Conservation (phyloP, 441 rosid genomes). For the Erysimum cheiri region DNA sequence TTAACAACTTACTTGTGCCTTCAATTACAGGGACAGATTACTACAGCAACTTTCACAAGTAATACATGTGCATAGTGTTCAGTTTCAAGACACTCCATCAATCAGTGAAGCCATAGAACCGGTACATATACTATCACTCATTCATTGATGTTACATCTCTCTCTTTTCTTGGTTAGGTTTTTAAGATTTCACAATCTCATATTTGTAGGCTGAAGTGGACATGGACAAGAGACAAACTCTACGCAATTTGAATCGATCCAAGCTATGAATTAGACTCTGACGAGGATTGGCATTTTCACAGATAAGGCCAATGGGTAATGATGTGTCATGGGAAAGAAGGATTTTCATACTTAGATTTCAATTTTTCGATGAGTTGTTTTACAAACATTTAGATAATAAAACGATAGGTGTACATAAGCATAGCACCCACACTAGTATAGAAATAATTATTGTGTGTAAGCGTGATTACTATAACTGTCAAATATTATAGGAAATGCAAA, state of each 20-base stretch:
- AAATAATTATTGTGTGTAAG: conserved; percentile 13
- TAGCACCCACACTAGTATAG: conserved; percentile 20
- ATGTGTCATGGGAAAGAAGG: not conserved
- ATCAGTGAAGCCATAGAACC: conserved; percentile 16
- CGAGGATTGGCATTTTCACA: not conserved
- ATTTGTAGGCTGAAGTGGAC: conserved; percentile 8
- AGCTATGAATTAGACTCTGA: conserved; percentile 19
- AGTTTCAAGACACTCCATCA: conserved; percentile 30
- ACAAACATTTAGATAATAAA: not conserved
- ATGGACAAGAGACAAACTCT: too few species aligned
- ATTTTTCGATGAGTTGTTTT: conserved; percentile 1
- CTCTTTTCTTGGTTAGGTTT: not conserved
- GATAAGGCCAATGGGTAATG: conserved; percentile 3
- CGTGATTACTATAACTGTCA: conserved; percentile 25
- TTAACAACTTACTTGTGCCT: not conserved
- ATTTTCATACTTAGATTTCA: conserved; percentile 15
- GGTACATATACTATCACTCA: not conserved
- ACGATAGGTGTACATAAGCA: conserved; percentile 6
- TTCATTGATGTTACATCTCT: not conserved
- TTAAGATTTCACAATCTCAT: conserved; percentile 2
- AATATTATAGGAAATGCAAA: conserved; percentile 7
- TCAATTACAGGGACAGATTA: not conserved
- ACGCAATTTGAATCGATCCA: conserved; percentile 5
- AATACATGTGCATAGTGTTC: conserved; percentile 20
- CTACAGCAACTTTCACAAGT: conserved; percentile 7